A percentile compares a stretch with the other conserved stretches of the same genome.
phyloP scores from a whole-genome alignment of 768 basidiomycete species.

The Candolleomyces aberdarensis region DNA sequence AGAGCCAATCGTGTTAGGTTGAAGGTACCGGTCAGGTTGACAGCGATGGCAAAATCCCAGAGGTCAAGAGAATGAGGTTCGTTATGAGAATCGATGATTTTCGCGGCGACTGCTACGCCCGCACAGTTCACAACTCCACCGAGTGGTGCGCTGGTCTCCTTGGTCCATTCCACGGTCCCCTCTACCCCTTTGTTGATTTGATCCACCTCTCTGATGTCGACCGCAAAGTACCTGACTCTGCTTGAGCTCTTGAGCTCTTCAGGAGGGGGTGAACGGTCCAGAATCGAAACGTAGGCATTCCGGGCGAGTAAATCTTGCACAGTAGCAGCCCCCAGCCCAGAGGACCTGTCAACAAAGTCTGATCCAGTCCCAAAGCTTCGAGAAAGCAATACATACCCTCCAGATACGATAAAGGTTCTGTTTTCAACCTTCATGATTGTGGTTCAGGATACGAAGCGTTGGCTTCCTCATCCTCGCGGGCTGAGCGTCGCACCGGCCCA shows the following conservation, averaged over 20 bases:
- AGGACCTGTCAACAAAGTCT: constrained; percentile 35
- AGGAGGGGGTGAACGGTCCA: constrained; percentile 46
- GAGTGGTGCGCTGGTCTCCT: constrained; percentile 39
- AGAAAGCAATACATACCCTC: constrained; percentile 38
- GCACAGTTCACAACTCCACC: constrained; percentile 62
- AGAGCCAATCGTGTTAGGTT: constrained; percentile 55
- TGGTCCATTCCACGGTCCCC: constrained; percentile 36
- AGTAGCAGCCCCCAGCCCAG: constrained; percentile 56
- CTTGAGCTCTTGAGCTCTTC: constrained; percentile 17
- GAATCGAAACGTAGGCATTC: constrained; percentile 45
- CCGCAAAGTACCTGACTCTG: constrained; percentile 36
- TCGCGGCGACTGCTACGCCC: constrained; percentile 42
- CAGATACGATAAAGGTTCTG: constrained; percentile 55
- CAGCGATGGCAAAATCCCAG: constrained; percentile 49
- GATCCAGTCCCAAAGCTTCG: background rate
- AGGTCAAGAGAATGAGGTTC: constrained; percentile 46
- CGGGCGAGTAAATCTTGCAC: constrained; percentile 41
- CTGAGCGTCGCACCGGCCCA: background rate
- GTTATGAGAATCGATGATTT: constrained; percentile 47
- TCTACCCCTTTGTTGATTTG: constrained; percentile 39
- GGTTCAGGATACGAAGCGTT: background rate
- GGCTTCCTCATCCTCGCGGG: background rate
- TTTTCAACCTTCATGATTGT: constrained; percentile 45
- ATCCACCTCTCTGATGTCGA: constrained; percentile 36
- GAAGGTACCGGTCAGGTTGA: constrained; percentile 60